Evolutionary conservation across 129 eudicot genomes (phyloP).

Genomic region (Ambrosia artemisiifolia): DNA sequence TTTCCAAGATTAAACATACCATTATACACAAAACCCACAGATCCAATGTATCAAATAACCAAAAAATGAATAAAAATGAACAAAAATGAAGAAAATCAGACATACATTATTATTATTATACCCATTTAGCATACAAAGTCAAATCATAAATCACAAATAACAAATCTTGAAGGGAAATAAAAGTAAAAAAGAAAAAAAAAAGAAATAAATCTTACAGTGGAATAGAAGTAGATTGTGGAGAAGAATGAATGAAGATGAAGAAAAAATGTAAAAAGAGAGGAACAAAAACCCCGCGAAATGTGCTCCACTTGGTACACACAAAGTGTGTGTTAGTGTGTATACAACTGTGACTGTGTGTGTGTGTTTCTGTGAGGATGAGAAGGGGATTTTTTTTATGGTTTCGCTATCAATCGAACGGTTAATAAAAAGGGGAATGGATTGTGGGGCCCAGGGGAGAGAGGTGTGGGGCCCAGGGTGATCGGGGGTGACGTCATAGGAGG

Average conservation of each 20-base stretch:
- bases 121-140: neutral
- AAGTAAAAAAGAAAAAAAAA: constrained; percentile 19
- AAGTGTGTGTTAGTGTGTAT: neutral
- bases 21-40: constrained; percentile 25
- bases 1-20: constrained; percentile 17
- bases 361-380: constrained; percentile 13
- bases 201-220: constrained; percentile 28
- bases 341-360: neutral
- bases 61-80: constrained; percentile 1
- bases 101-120: constrained; percentile 6
- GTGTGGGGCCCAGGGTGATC: constrained; percentile 25
- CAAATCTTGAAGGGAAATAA: constrained; percentile 30
- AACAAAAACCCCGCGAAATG: constrained; percentile 59
- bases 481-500: constrained; percentile 31
- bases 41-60: constrained; percentile 36
- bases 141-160: neutral
- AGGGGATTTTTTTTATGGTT: neutral
- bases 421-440: neutral
- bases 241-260: constrained; percentile 35
- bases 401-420: constrained; percentile 53
- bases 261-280: constrained; percentile 1
- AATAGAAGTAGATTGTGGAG: constrained; percentile 16
- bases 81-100: neutral
- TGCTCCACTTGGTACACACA: constrained; percentile 22
- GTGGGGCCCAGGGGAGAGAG: neutral